phyloP scores from a whole-genome alignment of 108 stramenopile species.

The Fragilariopsis cylindrus region DNA sequence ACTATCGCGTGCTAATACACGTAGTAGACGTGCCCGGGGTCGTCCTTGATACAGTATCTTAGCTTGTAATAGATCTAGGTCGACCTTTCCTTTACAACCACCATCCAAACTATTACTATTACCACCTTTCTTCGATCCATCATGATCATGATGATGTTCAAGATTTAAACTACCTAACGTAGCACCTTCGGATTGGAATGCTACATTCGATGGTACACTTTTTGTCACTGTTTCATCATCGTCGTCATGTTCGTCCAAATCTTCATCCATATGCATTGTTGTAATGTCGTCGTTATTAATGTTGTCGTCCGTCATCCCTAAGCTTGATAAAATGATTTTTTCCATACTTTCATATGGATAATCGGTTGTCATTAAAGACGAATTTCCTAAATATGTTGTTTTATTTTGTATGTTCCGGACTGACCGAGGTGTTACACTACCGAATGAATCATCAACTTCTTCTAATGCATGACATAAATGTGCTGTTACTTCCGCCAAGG shows the following conservation, averaged over 20 bases:
- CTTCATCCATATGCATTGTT: background rate
- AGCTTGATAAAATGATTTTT: slow-evolving; percentile 44
- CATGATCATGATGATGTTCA: background rate
- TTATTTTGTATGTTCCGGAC: slow-evolving; percentile 31
- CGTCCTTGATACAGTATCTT: slow-evolving; percentile 17
- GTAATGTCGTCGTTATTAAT: background rate
- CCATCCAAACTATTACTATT: slow-evolving; percentile 12
- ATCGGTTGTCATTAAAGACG: slow-evolving; percentile 16
- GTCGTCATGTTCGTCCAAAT: slow-evolving; percentile 4
- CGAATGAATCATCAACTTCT: slow-evolving; percentile 28
- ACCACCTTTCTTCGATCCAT: background rate
- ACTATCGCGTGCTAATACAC: too few relatives aligned
- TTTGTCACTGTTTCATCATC: slow-evolving; percentile 2
- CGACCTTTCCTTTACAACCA: slow-evolving; percentile 18
- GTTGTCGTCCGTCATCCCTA: slow-evolving; percentile 25
- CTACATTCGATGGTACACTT: slow-evolving; percentile 30
- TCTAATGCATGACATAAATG: slow-evolving; percentile 82
- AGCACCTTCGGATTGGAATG: background rate
- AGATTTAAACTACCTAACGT: background rate
- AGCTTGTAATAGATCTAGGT: slow-evolving; percentile 21
- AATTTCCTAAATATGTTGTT: slow-evolving; percentile 11
- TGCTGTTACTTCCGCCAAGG: slow-evolving; percentile 82
- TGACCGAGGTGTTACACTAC: slow-evolving; percentile 12
- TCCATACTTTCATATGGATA: slow-evolving; percentile 43
- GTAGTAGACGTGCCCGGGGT: background rate